Base-by-base conservation (phyloP, 192 early-diverging fungal species). In the Linnemannia exigua region DNA sequence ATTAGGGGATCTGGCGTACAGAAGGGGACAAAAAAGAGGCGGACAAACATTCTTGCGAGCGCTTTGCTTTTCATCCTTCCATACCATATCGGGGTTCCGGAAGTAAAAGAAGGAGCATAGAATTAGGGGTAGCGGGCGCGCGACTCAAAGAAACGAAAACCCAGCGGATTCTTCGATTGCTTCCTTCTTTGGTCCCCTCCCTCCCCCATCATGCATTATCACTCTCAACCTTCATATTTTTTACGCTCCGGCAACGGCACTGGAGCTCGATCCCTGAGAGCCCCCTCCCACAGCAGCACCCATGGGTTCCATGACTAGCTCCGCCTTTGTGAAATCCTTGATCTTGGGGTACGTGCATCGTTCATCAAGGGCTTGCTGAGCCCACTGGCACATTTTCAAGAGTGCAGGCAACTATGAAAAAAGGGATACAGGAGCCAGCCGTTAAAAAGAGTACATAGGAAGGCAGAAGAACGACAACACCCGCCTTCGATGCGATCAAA, bases 331-430 rank as follows among this genome's bases (percentile, higher is more conserved):
- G 70, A 98, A 90, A 81, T 98, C 96, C 66, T 88, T 93, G 78
- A 99, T 96, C 77, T 95, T 94, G 9, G 99, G 99, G 86, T 93
- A 99, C 25, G 79, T 87, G 48, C 91, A 90, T 70, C 92, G 92
- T 70, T 98, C 98, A 67, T 97, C 97, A 50, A 99, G 87, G 87
- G 97, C 95, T 36, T 94, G 94, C 90, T 99, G 99, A 28, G 95
- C 90, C 97, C 97, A 99, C 33, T 94, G 92, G n/a, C 99, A 88
- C 93, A 99, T 94, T 82, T 96, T 95, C 71, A 99, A 76, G 71
- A 99, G 73, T 22, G 93, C 90, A 25, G 98, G 98, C 69, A 99
- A 90, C 84, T 86, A 79, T 20, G 2, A 19, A 35, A 28, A 35
- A 41, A 63, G 28, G 28, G 28, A n/a, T 12, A 31, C 12, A 31